These are phyloP conservation scores for Usnea hakonensis DNA, from an alignment of 495 filamentous ascomycete species.

Conservation along the genomic window DNA sequence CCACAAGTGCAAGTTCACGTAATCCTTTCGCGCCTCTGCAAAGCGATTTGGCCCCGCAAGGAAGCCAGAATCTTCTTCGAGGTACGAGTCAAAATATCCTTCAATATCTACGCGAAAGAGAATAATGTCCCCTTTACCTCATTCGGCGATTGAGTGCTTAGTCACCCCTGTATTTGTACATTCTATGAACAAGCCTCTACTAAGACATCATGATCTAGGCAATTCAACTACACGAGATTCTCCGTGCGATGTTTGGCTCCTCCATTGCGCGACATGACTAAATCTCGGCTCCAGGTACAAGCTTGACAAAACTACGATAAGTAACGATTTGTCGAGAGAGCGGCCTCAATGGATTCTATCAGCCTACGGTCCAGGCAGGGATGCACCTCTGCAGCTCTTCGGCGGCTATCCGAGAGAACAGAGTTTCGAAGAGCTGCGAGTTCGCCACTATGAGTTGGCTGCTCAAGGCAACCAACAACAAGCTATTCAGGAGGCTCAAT, in stretches of 20 bases:
- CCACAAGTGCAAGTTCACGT: background rate
- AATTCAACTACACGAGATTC: slow-evolving; percentile 6
- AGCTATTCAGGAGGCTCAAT: slow-evolving; percentile 59
- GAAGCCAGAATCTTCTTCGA: slow-evolving; percentile 31
- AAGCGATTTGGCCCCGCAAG: slow-evolving; percentile 17
- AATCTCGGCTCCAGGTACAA: slow-evolving; percentile 15
- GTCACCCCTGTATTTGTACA: background rate
- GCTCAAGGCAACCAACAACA: slow-evolving; percentile 53
- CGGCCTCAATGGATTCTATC: slow-evolving; percentile 79
- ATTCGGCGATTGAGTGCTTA: background rate
- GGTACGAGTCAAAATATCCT: slow-evolving; percentile 21
- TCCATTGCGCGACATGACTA: background rate
- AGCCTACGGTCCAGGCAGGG: slow-evolving; percentile 62
- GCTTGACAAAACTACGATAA: slow-evolving; percentile 18
- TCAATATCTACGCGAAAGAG: background rate
- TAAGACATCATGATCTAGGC: slow-evolving; percentile 8
- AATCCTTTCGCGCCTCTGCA: slow-evolving; percentile 24
- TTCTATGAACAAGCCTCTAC: background rate
- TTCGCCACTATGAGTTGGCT: slow-evolving; percentile 55
- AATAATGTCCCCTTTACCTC: background rate
- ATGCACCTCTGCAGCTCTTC: slow-evolving; percentile 71
- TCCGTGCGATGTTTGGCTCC: background rate
- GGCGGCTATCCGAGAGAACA: slow-evolving; percentile 71
- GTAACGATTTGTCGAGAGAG: slow-evolving; percentile 36
- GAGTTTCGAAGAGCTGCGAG: slow-evolving; percentile 73